Evolutionary conservation across 2,329 filamentous ascomycete species (phyloP).

Genomic region (Colletotrichum sp.): DNA sequence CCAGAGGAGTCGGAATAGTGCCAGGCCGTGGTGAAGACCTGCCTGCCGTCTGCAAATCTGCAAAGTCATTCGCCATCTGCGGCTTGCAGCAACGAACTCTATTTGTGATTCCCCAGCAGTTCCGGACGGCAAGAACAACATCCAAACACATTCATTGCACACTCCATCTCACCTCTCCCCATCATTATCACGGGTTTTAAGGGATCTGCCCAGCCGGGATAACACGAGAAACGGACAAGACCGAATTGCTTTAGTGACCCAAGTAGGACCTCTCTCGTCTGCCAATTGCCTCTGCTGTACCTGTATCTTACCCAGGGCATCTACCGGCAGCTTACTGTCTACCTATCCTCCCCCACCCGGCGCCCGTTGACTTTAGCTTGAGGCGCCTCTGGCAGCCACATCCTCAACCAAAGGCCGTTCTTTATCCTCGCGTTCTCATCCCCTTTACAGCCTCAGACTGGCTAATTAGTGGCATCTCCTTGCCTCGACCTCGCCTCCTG

Average conservation of each 20-base stretch:
- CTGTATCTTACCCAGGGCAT: background rate
- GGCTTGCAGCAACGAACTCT: conserved; percentile 1
- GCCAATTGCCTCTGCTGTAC: background rate
- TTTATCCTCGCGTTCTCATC: background rate
- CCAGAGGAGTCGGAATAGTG: background rate
- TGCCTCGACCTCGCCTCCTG: background rate
- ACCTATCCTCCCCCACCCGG: background rate
- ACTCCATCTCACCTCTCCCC: background rate
- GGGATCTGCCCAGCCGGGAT: background rate
- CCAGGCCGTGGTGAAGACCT: background rate
- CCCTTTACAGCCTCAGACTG: background rate
- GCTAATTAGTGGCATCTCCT: background rate
- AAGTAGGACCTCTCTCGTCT: background rate
- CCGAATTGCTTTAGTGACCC: background rate
- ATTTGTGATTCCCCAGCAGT: background rate
- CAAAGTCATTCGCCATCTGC: conserved; percentile 1
- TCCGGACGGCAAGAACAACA: background rate
- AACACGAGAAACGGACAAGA: background rate
- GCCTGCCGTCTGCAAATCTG: background rate
- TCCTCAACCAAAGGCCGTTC: background rate
- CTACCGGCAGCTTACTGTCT: background rate
- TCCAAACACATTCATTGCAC: background rate
- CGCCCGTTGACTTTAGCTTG: background rate
- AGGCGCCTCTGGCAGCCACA: background rate
- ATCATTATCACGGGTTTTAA: background rate